phyloP scores from a whole-genome alignment of 768 basidiomycete genomes.

The Leccinum truebloodii region DNA sequence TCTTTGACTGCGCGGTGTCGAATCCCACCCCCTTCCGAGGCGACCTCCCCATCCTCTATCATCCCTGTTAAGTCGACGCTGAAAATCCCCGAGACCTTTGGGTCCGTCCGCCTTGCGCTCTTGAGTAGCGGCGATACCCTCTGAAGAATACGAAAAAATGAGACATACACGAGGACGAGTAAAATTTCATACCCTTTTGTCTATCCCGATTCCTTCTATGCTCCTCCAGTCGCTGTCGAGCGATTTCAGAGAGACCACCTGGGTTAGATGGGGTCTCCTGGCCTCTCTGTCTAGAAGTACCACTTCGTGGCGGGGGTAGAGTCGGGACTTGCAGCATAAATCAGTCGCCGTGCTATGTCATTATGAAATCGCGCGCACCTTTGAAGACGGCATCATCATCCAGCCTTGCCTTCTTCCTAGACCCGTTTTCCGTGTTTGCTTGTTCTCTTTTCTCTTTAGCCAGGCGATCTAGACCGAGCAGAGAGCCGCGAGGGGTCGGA shows the following conservation, averaged over 20 bases:
- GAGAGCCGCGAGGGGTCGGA: conserved; percentile 73
- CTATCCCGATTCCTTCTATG: conserved; percentile 68
- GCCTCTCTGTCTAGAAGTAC: conserved; percentile 70
- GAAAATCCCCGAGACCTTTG: conserved; percentile 88
- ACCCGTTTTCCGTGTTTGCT: conserved; percentile 42
- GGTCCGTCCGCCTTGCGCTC: conserved; percentile 59
- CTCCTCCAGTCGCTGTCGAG: conserved; percentile 73
- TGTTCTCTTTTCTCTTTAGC: conserved; percentile 86
- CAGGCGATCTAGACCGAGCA: conserved; percentile 85
- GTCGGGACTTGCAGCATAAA: conserved; percentile 60
- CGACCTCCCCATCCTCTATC: conserved; percentile 48
- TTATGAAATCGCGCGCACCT: conserved; percentile 48
- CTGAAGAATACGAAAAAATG: conserved; percentile 35
- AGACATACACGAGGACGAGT: background rate
- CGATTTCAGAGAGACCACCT: conserved; percentile 81
- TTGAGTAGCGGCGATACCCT: conserved; percentile 67
- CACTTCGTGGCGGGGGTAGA: conserved; percentile 57
- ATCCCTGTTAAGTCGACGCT: conserved; percentile 86
- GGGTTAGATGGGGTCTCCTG: conserved; percentile 95
- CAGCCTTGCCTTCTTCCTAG: conserved; percentile 64
- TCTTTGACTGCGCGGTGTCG: conserved; percentile 62
- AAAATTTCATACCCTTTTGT: conserved; percentile 51
- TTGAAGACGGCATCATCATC: conserved; percentile 80
- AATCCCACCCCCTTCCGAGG: conserved; percentile 50
- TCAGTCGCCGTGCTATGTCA: background rate